Evolutionary conservation across 2,329 filamentous ascomycete genomes (phyloP), one percentile per base, ranked within the genome.

Genomic region (Ilyonectria mors-panacis): DNA sequence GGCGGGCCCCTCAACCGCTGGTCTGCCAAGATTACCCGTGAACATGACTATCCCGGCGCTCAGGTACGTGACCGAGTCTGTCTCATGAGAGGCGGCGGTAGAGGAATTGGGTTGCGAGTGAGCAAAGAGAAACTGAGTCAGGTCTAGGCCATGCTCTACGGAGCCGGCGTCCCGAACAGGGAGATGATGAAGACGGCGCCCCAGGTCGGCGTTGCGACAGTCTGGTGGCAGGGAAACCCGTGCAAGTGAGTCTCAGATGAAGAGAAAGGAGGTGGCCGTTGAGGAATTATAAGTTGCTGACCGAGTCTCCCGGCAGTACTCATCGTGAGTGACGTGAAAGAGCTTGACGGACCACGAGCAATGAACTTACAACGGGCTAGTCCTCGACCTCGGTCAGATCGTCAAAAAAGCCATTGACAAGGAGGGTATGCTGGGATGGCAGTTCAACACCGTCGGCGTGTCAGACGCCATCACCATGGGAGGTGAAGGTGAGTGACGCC

Each of bases 161-260:
- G 93, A 15, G 94, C 95, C 9, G 95, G 95, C 26, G 93, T 98
- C 37, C 93, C 94, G 1, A 89, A 94, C 77, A 87, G 90, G 75
- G 86, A 96, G 63, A 90, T 91, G 76, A 97, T 98, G 93, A 95
- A 95, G 82, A 95, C 88, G 64, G 92, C 93, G 59, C 94, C 95
- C 13, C 95, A 98, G 70, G 93, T 98, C 28, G 95, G 95, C 65
- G 90, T 98, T 77, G 92, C 94, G 8, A 94, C 93, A 6, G 93
- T 98, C 5, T 98, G 95, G 95, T 98, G 95, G 95, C 94, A 98
- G 82, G 95, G 95, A 30, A 98, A 98, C 79, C 94, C 95, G 42
- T 98, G 95, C 89, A 97, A 97, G 91, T 93, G 81, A 83, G 91
- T 87, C 9, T 9, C 17, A 19, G 37, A 50, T 12, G 12, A 12